A percentile compares a stretch with the other conserved stretches of the same genome.
These are phyloP conservation scores for Zymoseptoria passerinii DNA, from an alignment of 2,329 filamentous ascomycete genomes.

Conservation along the genomic window DNA sequence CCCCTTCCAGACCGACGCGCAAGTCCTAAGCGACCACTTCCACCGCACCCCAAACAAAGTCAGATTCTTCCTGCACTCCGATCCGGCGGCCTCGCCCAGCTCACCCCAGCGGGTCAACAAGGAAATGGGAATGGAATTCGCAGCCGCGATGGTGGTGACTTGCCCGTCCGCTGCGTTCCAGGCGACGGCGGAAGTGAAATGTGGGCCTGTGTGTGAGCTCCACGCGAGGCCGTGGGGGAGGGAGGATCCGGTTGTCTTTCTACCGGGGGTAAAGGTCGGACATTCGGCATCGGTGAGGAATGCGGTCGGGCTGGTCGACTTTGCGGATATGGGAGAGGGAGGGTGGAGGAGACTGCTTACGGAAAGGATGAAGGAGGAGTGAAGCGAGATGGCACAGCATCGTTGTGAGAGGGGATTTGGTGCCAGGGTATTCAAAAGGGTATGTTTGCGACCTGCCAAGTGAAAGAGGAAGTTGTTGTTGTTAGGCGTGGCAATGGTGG, in stretches of 20 bases:
- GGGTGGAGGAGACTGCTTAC: slow-evolving; percentile 5
- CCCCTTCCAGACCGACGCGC: background rate
- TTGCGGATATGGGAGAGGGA: slow-evolving; percentile 1
- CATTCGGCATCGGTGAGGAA: background rate
- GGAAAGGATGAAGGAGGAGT: background rate
- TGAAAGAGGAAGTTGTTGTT: too few species aligned
- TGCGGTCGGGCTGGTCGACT: background rate
- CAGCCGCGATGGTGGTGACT: slow-evolving; percentile 7
- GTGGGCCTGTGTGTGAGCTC: slow-evolving; percentile 10
- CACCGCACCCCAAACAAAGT: slow-evolving; percentile 1
- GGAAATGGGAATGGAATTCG: slow-evolving; percentile 6
- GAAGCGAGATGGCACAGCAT: too few species aligned
- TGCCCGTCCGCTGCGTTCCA: background rate
- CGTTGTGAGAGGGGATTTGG: too few species aligned
- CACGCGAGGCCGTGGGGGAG: slow-evolving; percentile 8
- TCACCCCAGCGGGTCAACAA: background rate
- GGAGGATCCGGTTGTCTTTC: slow-evolving; percentile 6
- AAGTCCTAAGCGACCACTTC: slow-evolving; percentile 3
- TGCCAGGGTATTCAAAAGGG: too few species aligned
- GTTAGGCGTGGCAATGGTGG: too few species aligned
- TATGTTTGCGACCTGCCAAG: too few species aligned
- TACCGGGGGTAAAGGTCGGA: slow-evolving; percentile 7
- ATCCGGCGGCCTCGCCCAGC: background rate
- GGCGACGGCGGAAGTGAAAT: slow-evolving; percentile 6
- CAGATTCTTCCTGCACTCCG: slow-evolving; percentile 8